A percentile compares a stretch with the other conserved stretches of the same genome.
Evolutionary conservation across 208 protist species (phyloP).

Genomic region (Naegleria fowleri): DNA sequence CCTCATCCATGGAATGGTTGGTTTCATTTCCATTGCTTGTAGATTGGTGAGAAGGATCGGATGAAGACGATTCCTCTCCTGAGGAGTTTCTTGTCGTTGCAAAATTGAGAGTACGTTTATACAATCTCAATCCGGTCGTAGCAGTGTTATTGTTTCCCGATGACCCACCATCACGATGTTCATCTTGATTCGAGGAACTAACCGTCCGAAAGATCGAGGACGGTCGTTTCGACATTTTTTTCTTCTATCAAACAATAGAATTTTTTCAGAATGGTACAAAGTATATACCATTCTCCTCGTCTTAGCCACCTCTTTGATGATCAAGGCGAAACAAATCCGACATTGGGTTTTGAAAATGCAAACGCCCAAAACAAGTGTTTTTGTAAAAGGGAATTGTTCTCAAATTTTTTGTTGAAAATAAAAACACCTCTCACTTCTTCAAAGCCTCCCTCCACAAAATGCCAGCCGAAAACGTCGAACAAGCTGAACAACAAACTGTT

Average conservation of each 20-base stretch:
- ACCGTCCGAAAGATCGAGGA: no score
- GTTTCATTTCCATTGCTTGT: background rate
- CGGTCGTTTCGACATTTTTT: no score
- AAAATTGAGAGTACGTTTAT: background rate
- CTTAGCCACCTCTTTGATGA: no score
- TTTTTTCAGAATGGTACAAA: no score
- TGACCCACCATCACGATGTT: no score
- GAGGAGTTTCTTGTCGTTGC: background rate
- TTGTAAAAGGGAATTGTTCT: background rate
- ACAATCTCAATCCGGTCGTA: background rate
- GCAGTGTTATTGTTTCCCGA: background rate
- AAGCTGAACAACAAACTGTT: constrained; percentile 13
- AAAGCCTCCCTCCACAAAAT: no score
- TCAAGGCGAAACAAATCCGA: no score
- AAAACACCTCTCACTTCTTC: background rate
- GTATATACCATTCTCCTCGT: no score
- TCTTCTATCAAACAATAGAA: no score
- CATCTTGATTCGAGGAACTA: no score
- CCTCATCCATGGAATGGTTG: background rate
- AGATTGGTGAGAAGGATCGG: background rate
- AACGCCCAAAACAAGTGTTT: background rate
- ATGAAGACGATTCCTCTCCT: background rate
- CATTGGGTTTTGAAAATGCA: no score
- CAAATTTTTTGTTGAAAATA: constrained; percentile 6
- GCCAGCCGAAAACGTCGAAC: background rate